phyloP scores from a whole-genome alignment of 140 eudicot species.

The Bidens hawaiensis region DNA sequence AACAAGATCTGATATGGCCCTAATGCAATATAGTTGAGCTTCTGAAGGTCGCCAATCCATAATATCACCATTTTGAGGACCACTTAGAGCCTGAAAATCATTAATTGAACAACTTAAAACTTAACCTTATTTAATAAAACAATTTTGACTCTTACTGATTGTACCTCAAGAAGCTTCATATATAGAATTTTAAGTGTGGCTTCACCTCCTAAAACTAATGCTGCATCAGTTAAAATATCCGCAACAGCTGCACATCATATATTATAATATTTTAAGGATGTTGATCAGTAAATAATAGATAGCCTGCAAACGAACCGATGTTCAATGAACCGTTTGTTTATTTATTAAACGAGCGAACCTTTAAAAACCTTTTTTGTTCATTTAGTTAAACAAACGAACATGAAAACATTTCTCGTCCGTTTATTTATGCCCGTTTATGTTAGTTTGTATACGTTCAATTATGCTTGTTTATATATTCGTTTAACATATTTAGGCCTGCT shows the following conservation, averaged over 20 bases:
- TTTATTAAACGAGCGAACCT: too few species aligned
- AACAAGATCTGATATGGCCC: conserved; percentile 92
- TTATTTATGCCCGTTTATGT: too few species aligned
- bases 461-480: too few species aligned
- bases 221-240: conserved; percentile 96
- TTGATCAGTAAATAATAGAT: not conserved
- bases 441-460: too few species aligned
- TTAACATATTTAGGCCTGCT: too few species aligned
- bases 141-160: conserved; percentile 11
- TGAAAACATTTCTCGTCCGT: too few species aligned
- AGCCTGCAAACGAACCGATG: too few species aligned
- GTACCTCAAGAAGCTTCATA: conserved; percentile 93
- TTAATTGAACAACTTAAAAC: too few species aligned
- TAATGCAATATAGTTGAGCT: conserved; percentile 92
- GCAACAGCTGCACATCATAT: conserved; percentile 79
- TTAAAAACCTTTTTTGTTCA: too few species aligned
- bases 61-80: conserved; percentile 51
- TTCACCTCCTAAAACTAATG: conserved; percentile 96
- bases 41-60: conserved; percentile 95
- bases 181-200: conserved; percentile 76
- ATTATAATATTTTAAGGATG: not conserved
- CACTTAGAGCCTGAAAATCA: conserved; percentile 53
- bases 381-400: too few species aligned
- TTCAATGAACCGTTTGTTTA: too few species aligned
- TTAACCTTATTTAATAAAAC: conserved; percentile 16